A percentile compares a stretch with the other conserved stretches of the same genome.
Evolutionary conservation across 768 basidiomycete species (phyloP).

Genomic region (Gymnopilus junonius): DNA sequence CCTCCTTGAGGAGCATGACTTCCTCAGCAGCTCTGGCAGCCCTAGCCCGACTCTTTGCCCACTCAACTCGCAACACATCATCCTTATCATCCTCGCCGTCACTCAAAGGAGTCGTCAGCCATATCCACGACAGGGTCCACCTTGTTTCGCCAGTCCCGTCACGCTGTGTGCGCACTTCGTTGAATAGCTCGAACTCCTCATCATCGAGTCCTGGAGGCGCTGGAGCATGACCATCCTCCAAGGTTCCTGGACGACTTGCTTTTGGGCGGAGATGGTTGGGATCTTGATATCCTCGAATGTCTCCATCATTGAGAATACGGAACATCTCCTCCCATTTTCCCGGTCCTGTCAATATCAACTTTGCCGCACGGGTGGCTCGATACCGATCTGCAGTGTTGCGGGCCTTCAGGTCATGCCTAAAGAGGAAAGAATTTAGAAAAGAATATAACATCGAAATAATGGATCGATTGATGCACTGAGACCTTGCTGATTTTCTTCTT

Average conservation of each 20-base stretch:
- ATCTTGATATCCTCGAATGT: conserved; percentile 19
- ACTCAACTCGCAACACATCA: conserved; percentile 7
- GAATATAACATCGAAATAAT: too few species aligned
- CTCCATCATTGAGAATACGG: conserved; percentile 1
- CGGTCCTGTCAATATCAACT: conserved; percentile 2
- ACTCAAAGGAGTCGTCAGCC: neutral
- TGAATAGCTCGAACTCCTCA: neutral
- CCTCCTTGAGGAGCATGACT: conserved; percentile 12
- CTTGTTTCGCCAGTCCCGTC: conserved; percentile 19
- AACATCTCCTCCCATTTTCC: conserved; percentile 17
- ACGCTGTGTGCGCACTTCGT: conserved; percentile 1
- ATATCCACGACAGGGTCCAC: conserved; percentile 17
- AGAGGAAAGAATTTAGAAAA: too few species aligned
- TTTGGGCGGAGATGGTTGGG: neutral
- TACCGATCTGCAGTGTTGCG: conserved; percentile 12
- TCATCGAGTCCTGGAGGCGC: neutral
- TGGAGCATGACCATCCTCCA: neutral
- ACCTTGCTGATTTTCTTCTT: conserved; percentile 7
- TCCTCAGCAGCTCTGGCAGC: conserved; percentile 1
- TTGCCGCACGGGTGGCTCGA: neutral
- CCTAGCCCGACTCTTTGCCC: conserved; percentile 7
- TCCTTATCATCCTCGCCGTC: neutral
- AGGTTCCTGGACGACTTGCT: neutral
- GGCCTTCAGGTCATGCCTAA: conserved; percentile 10
- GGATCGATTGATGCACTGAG: neutral